Evolutionary conservation across 495 filamentous ascomycete genomes (phyloP), one percentile per base, ranked within the genome.

Genomic region (Physcia stellaris): DNA sequence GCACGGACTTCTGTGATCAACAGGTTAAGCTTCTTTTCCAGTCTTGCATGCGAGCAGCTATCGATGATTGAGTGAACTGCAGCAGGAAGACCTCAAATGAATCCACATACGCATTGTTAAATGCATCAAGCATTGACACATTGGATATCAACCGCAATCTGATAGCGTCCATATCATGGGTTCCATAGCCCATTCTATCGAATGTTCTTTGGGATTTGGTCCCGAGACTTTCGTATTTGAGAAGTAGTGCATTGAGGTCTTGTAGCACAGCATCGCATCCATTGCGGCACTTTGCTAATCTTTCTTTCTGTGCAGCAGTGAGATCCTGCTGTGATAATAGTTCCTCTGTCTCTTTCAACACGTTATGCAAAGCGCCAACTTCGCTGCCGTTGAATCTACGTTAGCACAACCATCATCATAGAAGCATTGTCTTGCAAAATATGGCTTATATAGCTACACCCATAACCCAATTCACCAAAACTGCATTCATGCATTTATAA

Each of bases 1-100:
- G 40, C 48, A 5, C 46, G 48, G n/a, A 51, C 22, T 29, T 51
- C 48, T 4, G 40, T 31, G 23, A 49, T 39, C 10, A 49, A 24
- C 6, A 24, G 22, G 7, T 45, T 37, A 20, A 51, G n/a, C n/a
- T 46, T 44, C 10, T 26, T 35, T 27, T 51, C 48, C n/a, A 51
- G 23, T 15, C 30, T 34, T 15, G 40, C 37, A 6, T 45, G 27
- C 1, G 48, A 51, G 32, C 40, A 49, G 12, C 48, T 51, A 16
- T 4, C 7, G 29, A 38, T n/a, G n/a, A n/a, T n/a, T n/a, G n/a
- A n/a, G n/a, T n/a, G n/a, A n/a, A n/a, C n/a, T n/a, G n/a, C n/a
- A n/a, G 13, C 26, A 13, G 26, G 26, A 13, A 28, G 26, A 7
- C 26, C 13, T 13, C 26, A 7, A 28, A 7, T 28, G 9, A 28